Percentiles rank a stretch among this genome's conserved stretches.
Conservation (phyloP, 257 asterid genomes). For the Anisodus acutangulus region DNA sequence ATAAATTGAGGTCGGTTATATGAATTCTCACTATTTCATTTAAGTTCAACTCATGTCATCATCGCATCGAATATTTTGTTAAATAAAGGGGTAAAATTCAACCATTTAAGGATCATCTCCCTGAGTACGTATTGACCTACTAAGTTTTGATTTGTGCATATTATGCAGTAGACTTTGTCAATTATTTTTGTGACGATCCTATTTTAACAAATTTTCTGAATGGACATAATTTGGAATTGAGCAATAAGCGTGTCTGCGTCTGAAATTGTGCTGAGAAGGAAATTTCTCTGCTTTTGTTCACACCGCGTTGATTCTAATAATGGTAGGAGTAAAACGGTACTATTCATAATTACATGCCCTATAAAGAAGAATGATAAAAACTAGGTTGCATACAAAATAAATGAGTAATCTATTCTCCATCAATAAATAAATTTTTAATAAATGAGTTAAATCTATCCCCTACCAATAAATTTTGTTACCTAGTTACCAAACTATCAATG, state of each 20-base stretch:
- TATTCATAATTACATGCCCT: constrained; percentile 4
- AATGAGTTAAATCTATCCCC: background rate
- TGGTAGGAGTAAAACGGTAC: background rate
- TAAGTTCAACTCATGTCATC: background rate
- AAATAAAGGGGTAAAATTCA: background rate
- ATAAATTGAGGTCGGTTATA: background rate
- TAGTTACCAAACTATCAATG: background rate
- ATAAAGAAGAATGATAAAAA: background rate
- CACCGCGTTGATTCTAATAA: background rate
- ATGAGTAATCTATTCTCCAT: background rate
- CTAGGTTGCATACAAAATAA: background rate
- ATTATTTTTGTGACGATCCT: background rate
- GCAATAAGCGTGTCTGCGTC: background rate
- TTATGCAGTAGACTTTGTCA: background rate
- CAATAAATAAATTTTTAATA: background rate
- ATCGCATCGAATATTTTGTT: background rate
- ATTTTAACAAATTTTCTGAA: background rate
- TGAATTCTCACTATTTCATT: background rate
- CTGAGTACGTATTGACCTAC: background rate
- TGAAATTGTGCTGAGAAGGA: background rate
- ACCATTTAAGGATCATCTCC: background rate
- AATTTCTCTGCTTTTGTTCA: background rate
- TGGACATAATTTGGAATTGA: constrained; percentile 19
- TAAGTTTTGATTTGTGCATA: background rate
- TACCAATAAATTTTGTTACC: background rate